These are phyloP conservation scores for Aspergillus funiculosus DNA, from an alignment of 495 filamentous ascomycete species.

Conservation along the genomic window DNA sequence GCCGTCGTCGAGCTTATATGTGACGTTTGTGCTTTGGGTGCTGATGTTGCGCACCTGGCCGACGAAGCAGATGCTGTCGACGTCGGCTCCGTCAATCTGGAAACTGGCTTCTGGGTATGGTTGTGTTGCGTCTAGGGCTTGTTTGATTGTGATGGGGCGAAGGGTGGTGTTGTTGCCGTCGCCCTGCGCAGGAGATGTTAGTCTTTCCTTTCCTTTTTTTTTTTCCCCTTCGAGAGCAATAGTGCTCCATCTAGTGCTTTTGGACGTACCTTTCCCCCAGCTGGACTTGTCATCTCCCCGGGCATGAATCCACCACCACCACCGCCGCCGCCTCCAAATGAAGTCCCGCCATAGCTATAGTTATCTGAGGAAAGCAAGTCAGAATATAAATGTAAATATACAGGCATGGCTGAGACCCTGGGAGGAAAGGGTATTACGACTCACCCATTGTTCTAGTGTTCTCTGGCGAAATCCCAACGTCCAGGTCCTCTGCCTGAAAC, in stretches of 20 bases:
- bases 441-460: slow-evolving; percentile 30
- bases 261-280: slow-evolving; percentile 41
- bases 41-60: slow-evolving; percentile 85
- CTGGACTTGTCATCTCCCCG: slow-evolving; percentile 44
- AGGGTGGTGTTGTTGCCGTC: slow-evolving; percentile 62
- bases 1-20: slow-evolving; percentile 91
- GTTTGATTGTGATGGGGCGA: slow-evolving; percentile 90
- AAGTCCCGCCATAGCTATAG: slow-evolving; percentile 48
- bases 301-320: slow-evolving; percentile 67
- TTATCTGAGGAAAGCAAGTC: slow-evolving; percentile 20
- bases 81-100: slow-evolving; percentile 68
- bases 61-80: slow-evolving; percentile 64
- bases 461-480: too few relatives aligned
- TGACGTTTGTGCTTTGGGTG: slow-evolving; percentile 82
- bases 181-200: slow-evolving; percentile 5
- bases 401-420: too few relatives aligned
- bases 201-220: neutral
- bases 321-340: slow-evolving; percentile 51
- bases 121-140: slow-evolving; percentile 74
- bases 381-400: neutral
- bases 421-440: neutral
- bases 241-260: too few relatives aligned
- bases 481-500: too few relatives aligned
- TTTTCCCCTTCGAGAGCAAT: too few relatives aligned
- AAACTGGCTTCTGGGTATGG: slow-evolving; percentile 67